These are phyloP conservation scores for Hanseniaspora taiwanica DNA, from an alignment of 805 yeast species.

Conservation along the genomic window DNA sequence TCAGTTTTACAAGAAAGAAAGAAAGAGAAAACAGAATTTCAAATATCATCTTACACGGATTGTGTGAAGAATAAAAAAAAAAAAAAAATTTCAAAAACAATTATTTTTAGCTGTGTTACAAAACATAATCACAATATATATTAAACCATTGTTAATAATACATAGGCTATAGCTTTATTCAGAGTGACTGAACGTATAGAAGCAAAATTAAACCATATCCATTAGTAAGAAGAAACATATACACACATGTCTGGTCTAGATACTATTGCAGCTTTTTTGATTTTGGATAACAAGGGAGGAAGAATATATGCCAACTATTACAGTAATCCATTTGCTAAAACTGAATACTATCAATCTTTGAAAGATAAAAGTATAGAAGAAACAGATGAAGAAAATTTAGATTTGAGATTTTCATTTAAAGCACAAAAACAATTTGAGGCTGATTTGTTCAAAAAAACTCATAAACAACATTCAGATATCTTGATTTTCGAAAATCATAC, in stretches of 20 bases:
- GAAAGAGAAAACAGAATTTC: too few relatives aligned
- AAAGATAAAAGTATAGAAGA: conserved; percentile 7
- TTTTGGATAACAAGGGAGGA: conserved; percentile 71
- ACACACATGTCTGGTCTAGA: conserved; percentile 28
- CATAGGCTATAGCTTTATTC: too few relatives aligned
- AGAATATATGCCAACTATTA: conserved; percentile 80
- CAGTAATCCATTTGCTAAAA: conserved; percentile 41
- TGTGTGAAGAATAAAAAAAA: too few relatives aligned
- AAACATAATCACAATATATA: too few relatives aligned
- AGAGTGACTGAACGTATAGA: not conserved
- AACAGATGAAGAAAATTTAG: conserved; percentile 12
- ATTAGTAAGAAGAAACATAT: not conserved
- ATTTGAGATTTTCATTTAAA: conserved; percentile 30
- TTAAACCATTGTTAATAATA: too few relatives aligned
- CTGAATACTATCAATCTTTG: conserved; percentile 11
- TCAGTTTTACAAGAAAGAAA: too few relatives aligned
- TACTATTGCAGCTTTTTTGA: conserved; percentile 65
- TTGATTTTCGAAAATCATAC: conserved; percentile 65
- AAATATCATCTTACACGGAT: too few relatives aligned
- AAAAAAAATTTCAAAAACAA: too few relatives aligned
- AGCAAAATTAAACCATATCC: not conserved
- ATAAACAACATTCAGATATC: conserved; percentile 65
- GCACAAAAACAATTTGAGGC: conserved; percentile 71
- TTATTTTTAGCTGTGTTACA: too few relatives aligned
- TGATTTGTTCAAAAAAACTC: conserved; percentile 58